Percentiles rank a stretch among this genome's conserved stretches.
These are phyloP conservation scores for Cladosporium sp. DNA, from an alignment of 2,329 filamentous ascomycete genomes.

Conservation along the genomic window DNA sequence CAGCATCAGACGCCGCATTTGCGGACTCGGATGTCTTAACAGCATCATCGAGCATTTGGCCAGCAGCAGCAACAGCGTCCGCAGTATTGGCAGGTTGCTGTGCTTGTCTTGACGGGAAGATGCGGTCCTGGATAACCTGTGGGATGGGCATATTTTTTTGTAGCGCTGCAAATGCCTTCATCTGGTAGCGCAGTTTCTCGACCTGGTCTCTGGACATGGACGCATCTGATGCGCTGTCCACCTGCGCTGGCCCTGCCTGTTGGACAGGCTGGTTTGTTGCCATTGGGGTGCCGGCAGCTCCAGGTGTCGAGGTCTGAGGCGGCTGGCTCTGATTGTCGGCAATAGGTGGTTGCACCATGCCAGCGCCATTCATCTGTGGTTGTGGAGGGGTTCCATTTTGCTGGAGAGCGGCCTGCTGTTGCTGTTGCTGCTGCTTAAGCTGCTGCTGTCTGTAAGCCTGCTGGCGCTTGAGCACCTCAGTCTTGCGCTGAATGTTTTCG, in stretches of 20 bases:
- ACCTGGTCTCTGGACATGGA: constrained; percentile 73
- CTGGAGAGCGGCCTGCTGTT: constrained; percentile 47
- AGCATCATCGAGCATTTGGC: constrained; percentile 55
- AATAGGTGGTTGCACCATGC: constrained; percentile 39
- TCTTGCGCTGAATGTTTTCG: constrained; percentile 60
- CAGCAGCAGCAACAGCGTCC: constrained; percentile 44
- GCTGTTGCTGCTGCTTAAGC: constrained; percentile 48
- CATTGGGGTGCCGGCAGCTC: constrained; percentile 10
- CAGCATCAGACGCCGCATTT: constrained; percentile 42
- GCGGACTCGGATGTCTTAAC: constrained; percentile 42
- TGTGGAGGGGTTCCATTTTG: constrained; percentile 50
- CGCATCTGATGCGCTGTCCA: constrained; percentile 8
- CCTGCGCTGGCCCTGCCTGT: constrained; percentile 20
- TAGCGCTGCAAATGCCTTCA: constrained; percentile 85
- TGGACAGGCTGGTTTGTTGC: constrained; percentile 4
- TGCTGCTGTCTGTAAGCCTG: constrained; percentile 43
- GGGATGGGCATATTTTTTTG: constrained; percentile 85
- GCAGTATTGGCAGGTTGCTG: constrained; percentile 49
- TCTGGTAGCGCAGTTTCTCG: constrained; percentile 76
- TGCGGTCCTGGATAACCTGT: constrained; percentile 72
- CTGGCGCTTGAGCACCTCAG: constrained; percentile 50
- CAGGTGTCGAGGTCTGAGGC: constrained; percentile 23
- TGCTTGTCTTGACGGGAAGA: constrained; percentile 70
- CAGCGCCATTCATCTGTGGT: constrained; percentile 50
- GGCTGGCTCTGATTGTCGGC: constrained; percentile 30